Conservation (phyloP, 371 early-diverging fungal species). For the Circinella umbellata region DNA sequence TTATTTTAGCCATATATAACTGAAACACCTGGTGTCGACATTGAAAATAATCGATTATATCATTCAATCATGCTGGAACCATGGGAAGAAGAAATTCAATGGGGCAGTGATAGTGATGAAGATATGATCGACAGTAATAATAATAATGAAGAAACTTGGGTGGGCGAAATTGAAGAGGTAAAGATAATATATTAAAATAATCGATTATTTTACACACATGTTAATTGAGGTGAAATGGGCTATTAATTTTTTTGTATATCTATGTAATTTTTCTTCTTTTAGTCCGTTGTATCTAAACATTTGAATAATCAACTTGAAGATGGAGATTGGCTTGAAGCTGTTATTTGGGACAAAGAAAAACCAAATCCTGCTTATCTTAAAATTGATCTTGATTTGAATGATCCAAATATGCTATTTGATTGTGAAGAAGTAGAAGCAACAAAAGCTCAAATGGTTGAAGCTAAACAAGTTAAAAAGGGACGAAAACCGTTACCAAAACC, state of each 20-base stretch:
- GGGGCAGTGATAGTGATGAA: slow-evolving; percentile 59
- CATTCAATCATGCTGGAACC: slow-evolving; percentile 71
- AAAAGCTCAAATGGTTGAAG: slow-evolving; percentile 45
- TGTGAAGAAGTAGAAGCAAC: slow-evolving; percentile 59
- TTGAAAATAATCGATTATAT: slow-evolving; percentile 44
- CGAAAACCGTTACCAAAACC: slow-evolving; percentile 47
- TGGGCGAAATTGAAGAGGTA: not conserved
- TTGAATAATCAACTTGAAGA: slow-evolving; percentile 63
- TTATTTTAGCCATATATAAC: not conserved
- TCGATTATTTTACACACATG: not conserved
- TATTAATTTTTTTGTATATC: not conserved
- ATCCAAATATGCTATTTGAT: slow-evolving; percentile 78
- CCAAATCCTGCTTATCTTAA: slow-evolving; percentile 63
- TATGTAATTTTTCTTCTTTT: not conserved
- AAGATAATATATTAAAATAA: not conserved
- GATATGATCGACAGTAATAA: not conserved
- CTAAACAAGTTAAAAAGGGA: slow-evolving; percentile 49
- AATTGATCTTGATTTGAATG: slow-evolving; percentile 74
- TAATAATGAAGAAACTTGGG: not conserved
- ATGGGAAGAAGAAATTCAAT: slow-evolving; percentile 88
- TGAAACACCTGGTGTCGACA: slow-evolving; percentile 2
- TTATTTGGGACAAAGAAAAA: slow-evolving; percentile 80
- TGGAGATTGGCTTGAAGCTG: slow-evolving; percentile 69
- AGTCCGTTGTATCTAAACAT: slow-evolving; percentile 34
- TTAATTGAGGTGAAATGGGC: too few species aligned